These are phyloP conservation scores for Penicillium carneum DNA, from an alignment of 2,329 filamentous ascomycete genomes.

Conservation along the genomic window DNA sequence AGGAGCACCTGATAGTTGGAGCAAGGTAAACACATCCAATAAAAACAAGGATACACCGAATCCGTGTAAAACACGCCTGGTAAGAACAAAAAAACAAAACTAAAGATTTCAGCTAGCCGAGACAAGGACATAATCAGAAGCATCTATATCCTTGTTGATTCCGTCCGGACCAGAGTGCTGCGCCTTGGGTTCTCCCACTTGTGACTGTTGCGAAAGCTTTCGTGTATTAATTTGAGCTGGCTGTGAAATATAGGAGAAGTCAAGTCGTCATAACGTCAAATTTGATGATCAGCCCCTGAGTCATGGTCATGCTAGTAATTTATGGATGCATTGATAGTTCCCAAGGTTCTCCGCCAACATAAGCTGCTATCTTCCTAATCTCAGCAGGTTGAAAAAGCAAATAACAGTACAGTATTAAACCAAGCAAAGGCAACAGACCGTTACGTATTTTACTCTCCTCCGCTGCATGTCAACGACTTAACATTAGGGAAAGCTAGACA, in stretches of 20 bases:
- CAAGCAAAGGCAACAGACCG: conserved; percentile 3
- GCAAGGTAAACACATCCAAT: background rate
- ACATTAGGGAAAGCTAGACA: background rate
- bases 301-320: background rate
- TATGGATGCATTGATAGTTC: background rate
- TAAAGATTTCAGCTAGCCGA: background rate
- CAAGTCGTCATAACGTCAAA: background rate
- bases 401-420: background rate
- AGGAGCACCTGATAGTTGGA: background rate
- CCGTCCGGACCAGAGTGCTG: background rate
- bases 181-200: background rate
- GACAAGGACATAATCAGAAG: conserved; percentile 5
- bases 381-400: background rate
- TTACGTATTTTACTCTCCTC: background rate
- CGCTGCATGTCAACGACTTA: background rate
- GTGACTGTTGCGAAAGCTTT: background rate
- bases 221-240: background rate
- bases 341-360: background rate
- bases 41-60: background rate
- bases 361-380: background rate
- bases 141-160: background rate
- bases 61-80: background rate
- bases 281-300: background rate
- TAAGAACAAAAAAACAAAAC: background rate
- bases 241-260: background rate